Base-by-base conservation (phyloP, 176 grass and related monocot genomes). In the Luzula sylvatica region DNA sequence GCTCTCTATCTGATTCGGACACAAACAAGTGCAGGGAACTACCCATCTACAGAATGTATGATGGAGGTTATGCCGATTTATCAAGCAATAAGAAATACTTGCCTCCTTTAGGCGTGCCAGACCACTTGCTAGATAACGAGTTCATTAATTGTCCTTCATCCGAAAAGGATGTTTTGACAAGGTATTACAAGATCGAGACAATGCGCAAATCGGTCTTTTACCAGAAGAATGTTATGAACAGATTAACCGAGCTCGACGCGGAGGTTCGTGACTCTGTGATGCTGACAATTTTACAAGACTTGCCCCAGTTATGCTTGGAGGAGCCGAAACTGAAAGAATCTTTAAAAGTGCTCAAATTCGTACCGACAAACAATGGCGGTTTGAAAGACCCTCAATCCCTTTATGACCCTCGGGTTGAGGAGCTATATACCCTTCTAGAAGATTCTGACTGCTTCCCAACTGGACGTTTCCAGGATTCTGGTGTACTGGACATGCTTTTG, bases 321-420 rank as follows among this genome's bases (percentile, higher is more conserved):
- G 77, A 95, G 68, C 77, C 89, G 66, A 72, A 32, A 42, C 81
- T 95, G 76, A 95, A 80, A 65, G 83, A 88, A 71, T 45, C 42
- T 47, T 75, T 95, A 67, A 88, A 85, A 78, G 68, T 64, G 42
- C 52, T 85, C 56, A 88, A 62, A 67, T 95, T 88, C 41, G 74
- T 95, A 62, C 80, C 77, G 15, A 88, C 89, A 7, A 54, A 75
- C 48, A 85, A 57, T 73, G 73, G 83, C 29, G 57, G 18, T 61
- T 82, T 95, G 75, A 76, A 63, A 66, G 78, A 76, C 71, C 89
- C 89, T 73, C 80, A 70, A 66, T 88, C 73, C 71, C 77, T 95
- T 79, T 95, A 95, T 73, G 83, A 95, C 87, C 89, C 89, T 70
- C 76, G 89, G 17, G 66, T 88, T 56, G 83, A 81, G 66, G 89